Evolutionary conservation across 2,329 filamentous ascomycete genomes (phyloP), one percentile per base, ranked within the genome.

Genomic region (Arthroderma sp.): DNA sequence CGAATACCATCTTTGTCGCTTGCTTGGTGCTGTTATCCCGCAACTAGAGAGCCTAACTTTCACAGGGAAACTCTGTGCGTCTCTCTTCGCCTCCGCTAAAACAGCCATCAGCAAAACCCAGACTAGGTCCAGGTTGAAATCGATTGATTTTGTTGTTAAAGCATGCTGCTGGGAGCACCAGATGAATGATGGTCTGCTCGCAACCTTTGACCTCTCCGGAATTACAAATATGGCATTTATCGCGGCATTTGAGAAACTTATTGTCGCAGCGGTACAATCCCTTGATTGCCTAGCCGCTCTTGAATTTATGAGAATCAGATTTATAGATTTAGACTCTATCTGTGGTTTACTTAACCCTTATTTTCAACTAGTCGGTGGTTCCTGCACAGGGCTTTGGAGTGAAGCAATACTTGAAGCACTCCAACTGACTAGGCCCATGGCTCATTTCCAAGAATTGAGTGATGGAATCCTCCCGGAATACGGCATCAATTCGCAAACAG

Each of bases 151-250:
- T 38, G 80, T 80, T 0, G 78, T 86, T 45, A 84, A 84, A 64
- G 84, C 84, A 49, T 82, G 80, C 58, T 87, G 83, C 54, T 74
- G 80, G 3, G 58, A 62, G 34, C 54, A 51, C 32, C 44, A 45
- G 6, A 44, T 47, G 5, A 50, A 54, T 15, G 50, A 58, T 9
- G 40, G 41, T 28, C 41, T 40, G 10, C 70, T 37, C 59, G 52
- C 61, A 66, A 50, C 79, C 70, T 66, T 78, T 50, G 80, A 83
- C 52, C 80, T 78, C 2, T 81, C 79, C 2, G 80, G 81, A 0
- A 82, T 86, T 48, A 80, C 78, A 15, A 81, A 85, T 53, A 74
- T 81, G 66, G 70, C 75, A 29, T 87, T 86, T 51, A 85, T 86
- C 52, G 68, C 72, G 27, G 75, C 79, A 0, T 86, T 86, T 53